Base-by-base conservation (phyloP, 345 rosid species). In the Euclidium syriacum region DNA sequence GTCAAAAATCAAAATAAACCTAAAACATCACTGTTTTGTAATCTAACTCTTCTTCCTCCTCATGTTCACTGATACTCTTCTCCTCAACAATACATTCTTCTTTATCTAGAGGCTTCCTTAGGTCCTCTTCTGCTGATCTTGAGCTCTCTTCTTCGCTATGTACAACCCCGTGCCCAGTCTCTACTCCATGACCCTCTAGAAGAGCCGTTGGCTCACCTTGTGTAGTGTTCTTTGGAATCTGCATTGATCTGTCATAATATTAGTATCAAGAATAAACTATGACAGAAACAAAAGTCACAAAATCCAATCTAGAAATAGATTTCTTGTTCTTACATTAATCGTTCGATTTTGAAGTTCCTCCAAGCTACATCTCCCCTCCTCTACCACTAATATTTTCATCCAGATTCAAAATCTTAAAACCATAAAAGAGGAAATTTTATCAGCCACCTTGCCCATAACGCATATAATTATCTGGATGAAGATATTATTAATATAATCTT, bases 1-100 rank as follows among this genome's bases (percentile, higher is more conserved):
- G 44, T 59, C 49, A 46, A 19, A n/a, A n/a, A n/a, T n/a, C n/a
- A n/a, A n/a, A 69, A 23, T 9, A 39, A 46, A 46, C 56, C 63
- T 53, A 62, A 12, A 43, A 43, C 61, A 68, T 42, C 62, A 68
- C 67, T 55, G 43, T 34, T 88, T 90, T 83, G 78, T 86, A 83
- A 53, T 75, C 77, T 57, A 76, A 59, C 72, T 75, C 81, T 10
- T 55, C 71, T 18, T 73, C 80, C 16, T 72, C 79, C 70, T 80
- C 83, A 58, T 80, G 84, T 78, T 79, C 87, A 69, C 70, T 79
- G 71, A 62, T 78, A 70, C 65, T 78, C 77, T 81, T 81, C 78
- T 68, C 62, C 65, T 70, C 75, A 65, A 32, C 75, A 74, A 75
- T 73, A 66, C 75, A 75, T 26, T 70, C 70, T 64, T 75, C 62